Base-by-base conservation (phyloP, 371 early-diverging fungal genomes). In the Lichtheimia ornata region DNA sequence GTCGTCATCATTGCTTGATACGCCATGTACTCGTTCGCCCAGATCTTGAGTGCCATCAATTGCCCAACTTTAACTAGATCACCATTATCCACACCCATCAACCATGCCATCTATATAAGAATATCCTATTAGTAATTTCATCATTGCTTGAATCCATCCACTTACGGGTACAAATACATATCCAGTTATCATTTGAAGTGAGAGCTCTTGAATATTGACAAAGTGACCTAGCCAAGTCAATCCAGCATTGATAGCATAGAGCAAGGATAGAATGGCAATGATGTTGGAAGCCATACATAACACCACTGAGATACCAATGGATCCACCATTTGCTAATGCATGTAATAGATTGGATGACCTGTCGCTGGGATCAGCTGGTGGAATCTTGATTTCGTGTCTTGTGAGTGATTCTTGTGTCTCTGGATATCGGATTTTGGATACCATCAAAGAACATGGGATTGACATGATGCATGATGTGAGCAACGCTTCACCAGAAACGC, bases 1-100 rank as follows among this genome's bases (percentile, higher is more conserved):
- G 50, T 64, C 20, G 70, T 66, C 1, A 78, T 67, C 63, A 90
- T 73, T 47, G 65, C 57, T 13, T 67, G 52, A 71, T 91, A 96
- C 13, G 96, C 96, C n/a, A 89, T 91, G 70, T 95, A 94, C 82
- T 96, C 96, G 78, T 95, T 96, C 56, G 89, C 83, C 73, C 94
- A 84, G 61, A 94, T 84, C 79, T 96, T 96, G 63, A 85, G 88
- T 20, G 92, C 95, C 76, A 96, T 77, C 27, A 95, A 73, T 58
- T 87, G 83, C 40, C 91, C 93, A 11, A 91, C 85, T 14, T 59
- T 53, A 20, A 84, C 81, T 50, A 88, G 65, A 50, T 94, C 87
- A 4, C 61, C 41, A 43, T 53, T 67, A 7, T 89, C 87, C 51
- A 91, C 86, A 59, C 96, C 96, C 65, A 96, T 83, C 62, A 92